Conservation (phyloP, 768 basidiomycete species). For the Bullera alba region DNA sequence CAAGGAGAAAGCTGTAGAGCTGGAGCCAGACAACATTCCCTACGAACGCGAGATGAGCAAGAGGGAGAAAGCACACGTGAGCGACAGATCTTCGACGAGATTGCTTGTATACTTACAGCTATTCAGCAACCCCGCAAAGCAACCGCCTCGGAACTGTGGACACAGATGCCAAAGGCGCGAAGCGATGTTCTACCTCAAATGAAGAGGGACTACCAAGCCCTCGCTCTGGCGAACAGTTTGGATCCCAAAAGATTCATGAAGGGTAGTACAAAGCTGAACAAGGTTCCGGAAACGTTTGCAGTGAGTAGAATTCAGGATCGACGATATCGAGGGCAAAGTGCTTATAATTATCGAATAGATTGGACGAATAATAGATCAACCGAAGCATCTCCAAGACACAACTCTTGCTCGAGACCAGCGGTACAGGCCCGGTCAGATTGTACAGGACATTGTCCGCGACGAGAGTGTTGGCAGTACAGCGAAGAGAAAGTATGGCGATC, state of each 20-base stretch:
- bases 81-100: conserved; percentile 1
- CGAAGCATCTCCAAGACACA: conserved; percentile 36
- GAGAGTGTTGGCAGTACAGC: conserved; percentile 33
- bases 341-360: conserved; percentile 20
- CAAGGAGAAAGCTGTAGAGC: conserved; percentile 8
- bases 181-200: conserved; percentile 41
- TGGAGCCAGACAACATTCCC: conserved; percentile 31
- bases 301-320: conserved; percentile 28
- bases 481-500: conserved; percentile 44
- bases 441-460: conserved; percentile 31
- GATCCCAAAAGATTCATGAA: conserved; percentile 46
- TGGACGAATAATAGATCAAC: conserved; percentile 39
- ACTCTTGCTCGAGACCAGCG: conserved; percentile 29
- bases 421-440: conserved; percentile 40
- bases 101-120: neutral
- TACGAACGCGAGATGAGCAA: conserved; percentile 28
- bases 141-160: conserved; percentile 37
- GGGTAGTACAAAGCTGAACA: conserved; percentile 30
- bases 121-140: conserved; percentile 37
- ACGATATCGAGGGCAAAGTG: neutral
- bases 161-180: conserved; percentile 32
- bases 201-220: conserved; percentile 44
- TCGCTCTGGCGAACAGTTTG: conserved; percentile 39
- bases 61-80: conserved; percentile 34
- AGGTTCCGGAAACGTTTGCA: conserved; percentile 41